Evolutionary conservation across 495 filamentous ascomycete genomes (phyloP), one percentile per base, ranked within the genome.

Genomic region (Trypethelium eluteriae): DNA sequence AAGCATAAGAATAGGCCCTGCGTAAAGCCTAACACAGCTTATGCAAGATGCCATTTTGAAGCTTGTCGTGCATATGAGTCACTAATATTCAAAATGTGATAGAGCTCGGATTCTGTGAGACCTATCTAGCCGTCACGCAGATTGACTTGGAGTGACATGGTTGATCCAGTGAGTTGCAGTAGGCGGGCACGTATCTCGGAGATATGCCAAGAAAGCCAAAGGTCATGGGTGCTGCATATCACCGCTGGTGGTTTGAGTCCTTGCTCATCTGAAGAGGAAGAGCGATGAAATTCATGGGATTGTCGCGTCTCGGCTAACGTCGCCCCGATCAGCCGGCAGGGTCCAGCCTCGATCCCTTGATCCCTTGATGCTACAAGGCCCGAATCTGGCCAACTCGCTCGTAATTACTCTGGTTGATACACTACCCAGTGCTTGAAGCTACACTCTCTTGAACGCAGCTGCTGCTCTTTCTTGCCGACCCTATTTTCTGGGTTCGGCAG

Each of bases 311-410:
- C 16, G 41, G 49, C 11, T 11, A 2, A 53, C 18, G 49, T 53
- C 49, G 49, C 18, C 49, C 18, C 5, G 12, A 53, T 18, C 49
- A n/a, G 5, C 12, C 49, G 12, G 25, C n/a, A 59, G 53, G 53
- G 53, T 59, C 53, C 53, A 59, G 36, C 25, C 25, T 59, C 7
- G 32, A 36, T 59, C 53, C 53, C 53, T 59, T 59, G 53, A 25
- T 25, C 25, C 25, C 25, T 25, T 25, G 25, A 25, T 25, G 25
- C 25, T 25, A 25, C 5, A 3, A 59, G 53, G 25, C 53, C 3
- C 53, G 18, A 59, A 10, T 18, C 36, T 36, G 32, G 36, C 18
- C 5, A 59, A 44, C 6, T 7, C 41, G 6, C 7, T 44, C 53
- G 25, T 25, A 25, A 25, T 25, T 25, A 25, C 25, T 25, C 25